Evolutionary conservation across 2,329 filamentous ascomycete genomes (phyloP), one percentile per base, ranked within the genome.

Genomic region (Amylocarpus encephaloides): DNA sequence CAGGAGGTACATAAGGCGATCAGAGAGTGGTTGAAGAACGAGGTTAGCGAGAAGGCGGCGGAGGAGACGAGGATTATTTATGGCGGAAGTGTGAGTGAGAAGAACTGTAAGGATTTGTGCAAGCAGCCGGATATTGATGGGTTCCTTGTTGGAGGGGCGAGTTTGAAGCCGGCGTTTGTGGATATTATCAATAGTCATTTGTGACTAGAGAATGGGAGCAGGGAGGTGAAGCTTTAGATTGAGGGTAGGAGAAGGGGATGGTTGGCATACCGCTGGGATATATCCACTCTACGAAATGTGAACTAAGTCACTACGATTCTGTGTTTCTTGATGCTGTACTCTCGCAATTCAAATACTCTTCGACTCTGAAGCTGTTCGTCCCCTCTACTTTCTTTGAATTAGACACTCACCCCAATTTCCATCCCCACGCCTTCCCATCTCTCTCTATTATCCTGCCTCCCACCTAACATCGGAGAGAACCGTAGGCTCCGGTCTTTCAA

Each of bases 111-210:
- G 67, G 92, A 97, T 59, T 80, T 98, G 64, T 83, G 86, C 69
- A 92, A 90, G 78, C 83, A 97, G 81, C 70, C 81, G 58, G 93
- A 98, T 72, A 95, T 98, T 70, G 93, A 98, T 71, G 93, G 93
- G 52, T 97, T 97, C 84, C 80, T 97, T 62, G 92, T 97, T 61
- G 92, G 92, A 59, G 92, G 92, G 72, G 92, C 92, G 68, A 93
- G 87, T 70, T 82, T 97, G 75, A 97, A 97, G 84, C 92, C 92
- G 68, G 91, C 88, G 60, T 96, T 86, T 66, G 78, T 84, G 62
- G 81, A 86, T 61, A 86, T 86, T 63, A 79, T 86, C 75, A 86
- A 86, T 70, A 73, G 77, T 62, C 78, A 61, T 53, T 53, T 66
- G 57, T 67, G 57, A 64, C 48, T 58, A 33, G 48, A 57, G 22